A percentile compares a stretch with the other conserved stretches of the same genome.
Evolutionary conservation across 2,329 filamentous ascomycete species (phyloP).

Genomic region (Stromatinia cepivora): DNA sequence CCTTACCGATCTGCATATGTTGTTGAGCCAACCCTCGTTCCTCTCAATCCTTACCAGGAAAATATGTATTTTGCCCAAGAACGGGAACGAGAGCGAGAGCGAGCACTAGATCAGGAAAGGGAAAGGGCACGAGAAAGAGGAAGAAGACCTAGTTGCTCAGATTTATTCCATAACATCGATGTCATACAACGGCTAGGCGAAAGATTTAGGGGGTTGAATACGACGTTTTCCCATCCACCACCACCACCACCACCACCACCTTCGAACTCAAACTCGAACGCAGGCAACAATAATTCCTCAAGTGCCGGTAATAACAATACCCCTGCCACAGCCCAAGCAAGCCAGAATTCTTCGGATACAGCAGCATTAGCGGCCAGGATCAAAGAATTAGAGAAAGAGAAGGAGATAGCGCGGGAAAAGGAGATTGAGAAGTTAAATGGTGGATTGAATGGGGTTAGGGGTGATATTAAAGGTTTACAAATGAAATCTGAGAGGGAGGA

Average conservation of each 20-base stretch:
- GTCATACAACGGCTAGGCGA: constrained; percentile 9
- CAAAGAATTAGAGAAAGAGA: constrained; percentile 2
- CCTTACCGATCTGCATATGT: constrained; percentile 3
- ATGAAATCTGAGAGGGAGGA: constrained; percentile 8
- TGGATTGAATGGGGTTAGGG: constrained; percentile 4
- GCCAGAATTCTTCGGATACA: neutral
- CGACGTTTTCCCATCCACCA: neutral
- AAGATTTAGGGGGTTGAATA: neutral
- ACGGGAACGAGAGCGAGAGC: neutral
- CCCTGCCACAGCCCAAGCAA: neutral
- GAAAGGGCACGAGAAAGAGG: neutral
- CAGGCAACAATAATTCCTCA: neutral
- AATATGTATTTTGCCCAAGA: neutral
- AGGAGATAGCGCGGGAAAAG: neutral
- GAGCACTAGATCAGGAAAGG: neutral
- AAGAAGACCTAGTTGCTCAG: constrained; percentile 9
- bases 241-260: neutral
- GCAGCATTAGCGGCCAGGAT: neutral
- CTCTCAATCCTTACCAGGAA: neutral
- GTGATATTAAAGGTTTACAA: neutral
- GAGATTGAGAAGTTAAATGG: constrained; percentile 1
- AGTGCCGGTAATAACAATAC: neutral
- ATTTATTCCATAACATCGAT: constrained; percentile 13
- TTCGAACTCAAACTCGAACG: neutral
- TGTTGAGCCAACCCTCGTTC: neutral